Conservation (phyloP, 345 rosid genomes). For the Citrus australasica region DNA sequence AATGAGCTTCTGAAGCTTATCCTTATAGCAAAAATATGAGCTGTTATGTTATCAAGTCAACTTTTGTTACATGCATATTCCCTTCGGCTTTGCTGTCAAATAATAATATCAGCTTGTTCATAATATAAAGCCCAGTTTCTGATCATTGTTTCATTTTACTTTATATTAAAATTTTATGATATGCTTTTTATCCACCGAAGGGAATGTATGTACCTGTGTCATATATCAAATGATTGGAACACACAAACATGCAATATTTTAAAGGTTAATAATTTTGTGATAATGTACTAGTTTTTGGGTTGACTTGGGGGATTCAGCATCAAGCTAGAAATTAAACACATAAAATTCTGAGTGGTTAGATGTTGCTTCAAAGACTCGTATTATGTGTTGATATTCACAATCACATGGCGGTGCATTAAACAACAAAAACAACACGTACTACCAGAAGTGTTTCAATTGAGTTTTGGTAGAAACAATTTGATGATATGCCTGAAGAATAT, state of each 20-base stretch:
- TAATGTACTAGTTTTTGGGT: not conserved
- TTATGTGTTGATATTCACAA: no score
- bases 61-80: slow-evolving; percentile 3
- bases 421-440: slow-evolving; percentile 4
- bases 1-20: slow-evolving; percentile 10
- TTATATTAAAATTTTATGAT: slow-evolving; percentile 10
- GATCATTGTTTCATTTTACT: slow-evolving; percentile 1
- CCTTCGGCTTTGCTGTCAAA: not conserved
- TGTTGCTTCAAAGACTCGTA: not conserved
- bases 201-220: slow-evolving; percentile 22
- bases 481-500: not conserved
- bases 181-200: not conserved
- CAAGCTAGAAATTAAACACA: not conserved
- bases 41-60: slow-evolving; percentile 45
- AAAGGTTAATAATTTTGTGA: not conserved
- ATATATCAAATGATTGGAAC: slow-evolving; percentile 14
- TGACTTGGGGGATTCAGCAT: not conserved
- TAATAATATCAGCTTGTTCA: not conserved
- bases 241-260: not conserved
- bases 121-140: no score
- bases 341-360: not conserved
- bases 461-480: not conserved
- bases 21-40: slow-evolving; percentile 23
- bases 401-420: not conserved
- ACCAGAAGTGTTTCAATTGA: not conserved